These are phyloP conservation scores for Penicillium sp. DNA, from an alignment of 2,329 filamentous ascomycete species.

Conservation along the genomic window DNA sequence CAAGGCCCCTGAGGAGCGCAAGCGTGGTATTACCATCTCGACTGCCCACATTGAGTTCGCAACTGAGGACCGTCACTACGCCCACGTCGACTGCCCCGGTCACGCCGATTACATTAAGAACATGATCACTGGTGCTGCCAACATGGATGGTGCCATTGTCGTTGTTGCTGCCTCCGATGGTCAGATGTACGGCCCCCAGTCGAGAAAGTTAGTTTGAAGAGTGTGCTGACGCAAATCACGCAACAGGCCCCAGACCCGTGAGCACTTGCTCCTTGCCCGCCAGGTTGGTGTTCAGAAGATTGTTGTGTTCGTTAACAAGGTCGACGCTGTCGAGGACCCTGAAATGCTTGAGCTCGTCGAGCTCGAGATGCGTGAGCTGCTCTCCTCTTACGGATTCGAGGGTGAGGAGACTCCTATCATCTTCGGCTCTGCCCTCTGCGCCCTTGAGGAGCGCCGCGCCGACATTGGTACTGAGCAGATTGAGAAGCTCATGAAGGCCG, in stretches of 20 bases:
- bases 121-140: conserved; percentile 99
- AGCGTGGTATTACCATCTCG: conserved; percentile 99
- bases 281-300: conserved; percentile 98
- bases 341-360: conserved; percentile 99
- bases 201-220: background rate
- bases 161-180: conserved; percentile 97
- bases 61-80: conserved; percentile 92
- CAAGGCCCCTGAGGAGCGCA: conserved; percentile 98
- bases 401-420: conserved; percentile 97
- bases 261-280: conserved; percentile 94
- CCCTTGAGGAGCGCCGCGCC: conserved; percentile 77
- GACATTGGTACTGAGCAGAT: conserved; percentile 88
- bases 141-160: conserved; percentile 99
- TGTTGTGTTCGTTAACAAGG: conserved; percentile 99
- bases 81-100: conserved; percentile 98
- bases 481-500: conserved; percentile 82
- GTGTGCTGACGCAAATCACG: conserved; percentile 22
- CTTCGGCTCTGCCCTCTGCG: conserved; percentile 94
- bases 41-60: conserved; percentile 98
- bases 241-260: conserved; percentile 82
- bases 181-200: conserved; percentile 67
- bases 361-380: conserved; percentile 99
- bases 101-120: conserved; percentile 99
- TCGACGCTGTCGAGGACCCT: conserved; percentile 93
- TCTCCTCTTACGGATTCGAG: conserved; percentile 90